These are phyloP conservation scores for Colletotrichum orchidophilum DNA, from an alignment of 2,329 filamentous ascomycete species.

Conservation along the genomic window DNA sequence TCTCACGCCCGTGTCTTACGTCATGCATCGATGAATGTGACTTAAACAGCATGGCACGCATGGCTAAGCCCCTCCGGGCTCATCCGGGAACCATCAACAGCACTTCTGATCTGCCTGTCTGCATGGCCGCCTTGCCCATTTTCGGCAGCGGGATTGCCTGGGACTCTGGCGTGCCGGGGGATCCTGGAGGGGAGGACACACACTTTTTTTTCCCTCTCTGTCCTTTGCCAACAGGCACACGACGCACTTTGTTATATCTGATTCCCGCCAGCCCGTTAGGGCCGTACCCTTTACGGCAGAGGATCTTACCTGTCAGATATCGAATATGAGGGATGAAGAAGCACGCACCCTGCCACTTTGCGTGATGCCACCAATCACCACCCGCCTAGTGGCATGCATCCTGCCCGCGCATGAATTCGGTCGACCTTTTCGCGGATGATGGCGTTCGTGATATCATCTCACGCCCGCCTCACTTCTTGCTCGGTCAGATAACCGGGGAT, in stretches of 20 bases:
- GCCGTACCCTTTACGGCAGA: constrained; percentile 11
- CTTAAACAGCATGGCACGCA: not conserved
- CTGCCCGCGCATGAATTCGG: constrained; percentile 15
- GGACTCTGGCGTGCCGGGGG: not conserved
- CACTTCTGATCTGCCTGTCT: not conserved
- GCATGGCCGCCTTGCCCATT: not conserved
- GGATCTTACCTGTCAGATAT: constrained; percentile 24
- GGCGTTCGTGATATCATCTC: constrained; percentile 33
- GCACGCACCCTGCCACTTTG: constrained; percentile 8
- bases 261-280: constrained; percentile 10
- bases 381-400: constrained; percentile 24
- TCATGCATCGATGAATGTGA: not conserved
- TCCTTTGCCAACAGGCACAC: not conserved
- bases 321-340: constrained; percentile 17
- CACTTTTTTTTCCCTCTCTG: not conserved
- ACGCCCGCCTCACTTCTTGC: constrained; percentile 26
- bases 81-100: not conserved
- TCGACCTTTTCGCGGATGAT: not conserved
- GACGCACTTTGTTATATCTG: constrained; percentile 3
- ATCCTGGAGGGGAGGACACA: not conserved
- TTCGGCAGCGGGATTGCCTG: not conserved
- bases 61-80: not conserved
- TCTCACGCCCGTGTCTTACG: constrained; percentile 3
- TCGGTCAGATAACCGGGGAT: constrained; percentile 21
- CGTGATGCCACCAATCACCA: constrained; percentile 25